phyloP scores from a whole-genome alignment of 345 rosid genomes.

The Syzygium aromaticum region DNA sequence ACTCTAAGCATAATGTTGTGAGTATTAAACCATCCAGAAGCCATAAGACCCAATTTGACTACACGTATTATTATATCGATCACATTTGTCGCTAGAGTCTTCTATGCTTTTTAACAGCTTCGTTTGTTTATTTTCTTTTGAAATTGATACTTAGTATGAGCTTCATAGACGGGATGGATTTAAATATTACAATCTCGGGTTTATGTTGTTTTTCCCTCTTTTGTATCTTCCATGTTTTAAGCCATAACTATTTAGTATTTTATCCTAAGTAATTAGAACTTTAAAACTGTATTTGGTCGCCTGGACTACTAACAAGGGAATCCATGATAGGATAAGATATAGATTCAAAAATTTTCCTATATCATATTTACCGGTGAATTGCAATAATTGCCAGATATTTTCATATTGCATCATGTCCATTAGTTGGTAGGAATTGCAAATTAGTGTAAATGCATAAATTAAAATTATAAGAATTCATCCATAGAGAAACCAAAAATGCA shows the following conservation, averaged over 20 bases:
- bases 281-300: neutral
- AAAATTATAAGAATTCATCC: neutral
- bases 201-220: neutral
- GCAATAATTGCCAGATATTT: rapidly evolving
- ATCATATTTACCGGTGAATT: neutral
- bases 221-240: neutral
- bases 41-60: neutral
- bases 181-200: neutral
- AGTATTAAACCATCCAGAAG: neutral
- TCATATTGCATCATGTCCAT: neutral
- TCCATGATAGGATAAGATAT: neutral
- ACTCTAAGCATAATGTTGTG: neutral
- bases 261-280: neutral
- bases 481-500: neutral
- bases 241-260: neutral
- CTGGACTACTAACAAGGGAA: neutral
- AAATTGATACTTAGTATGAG: neutral
- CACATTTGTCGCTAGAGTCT: neutral
- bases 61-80: neutral
- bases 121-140: neutral
- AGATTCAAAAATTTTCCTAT: neutral
- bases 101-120: neutral
- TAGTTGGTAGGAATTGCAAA: neutral
- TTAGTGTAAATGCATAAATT: neutral
- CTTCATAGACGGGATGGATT: rapidly evolving